Evolutionary conservation across 345 rosid genomes (phyloP).

Genomic region (Eucalyptus pauciflora): DNA sequence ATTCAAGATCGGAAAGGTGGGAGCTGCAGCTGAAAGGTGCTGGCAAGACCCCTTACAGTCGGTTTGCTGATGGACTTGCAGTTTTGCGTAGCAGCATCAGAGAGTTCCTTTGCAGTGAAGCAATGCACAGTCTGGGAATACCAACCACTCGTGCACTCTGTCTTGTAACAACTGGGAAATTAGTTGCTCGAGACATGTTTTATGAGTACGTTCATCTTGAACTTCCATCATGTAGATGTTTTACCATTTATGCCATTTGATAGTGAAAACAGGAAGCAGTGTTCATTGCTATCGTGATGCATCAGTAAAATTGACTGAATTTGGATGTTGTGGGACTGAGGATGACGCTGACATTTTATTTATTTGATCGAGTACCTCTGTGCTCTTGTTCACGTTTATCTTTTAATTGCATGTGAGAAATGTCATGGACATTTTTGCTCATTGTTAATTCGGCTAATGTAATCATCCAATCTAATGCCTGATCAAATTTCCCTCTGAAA

Average conservation of each 20-base stretch:
- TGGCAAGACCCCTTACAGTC: slow-evolving; percentile 94
- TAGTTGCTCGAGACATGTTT: slow-evolving; percentile 92
- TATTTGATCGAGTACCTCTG: background rate
- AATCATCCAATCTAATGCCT: background rate
- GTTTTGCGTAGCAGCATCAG: slow-evolving; percentile 94
- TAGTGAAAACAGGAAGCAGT: background rate
- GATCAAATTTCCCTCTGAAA: background rate
- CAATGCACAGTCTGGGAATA: slow-evolving; percentile 87
- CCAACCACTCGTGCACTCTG: slow-evolving; percentile 96
- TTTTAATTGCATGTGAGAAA: background rate
- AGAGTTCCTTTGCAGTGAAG: slow-evolving; percentile 94
- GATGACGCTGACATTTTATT: background rate
- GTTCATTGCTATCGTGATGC: background rate
- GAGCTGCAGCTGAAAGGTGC: slow-evolving; percentile 98
- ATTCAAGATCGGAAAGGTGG: slow-evolving; percentile 85
- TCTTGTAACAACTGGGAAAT: slow-evolving; percentile 86
- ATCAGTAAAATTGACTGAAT: background rate
- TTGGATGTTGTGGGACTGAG: background rate
- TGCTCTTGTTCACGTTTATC: background rate
- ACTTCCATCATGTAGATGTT: background rate
- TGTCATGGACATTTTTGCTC: background rate
- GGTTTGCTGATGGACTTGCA: slow-evolving; percentile 97
- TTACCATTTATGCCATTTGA: background rate
- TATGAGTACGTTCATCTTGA: slow-evolving; percentile 63
- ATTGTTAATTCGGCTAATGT: background rate